Conservation (phyloP, 75 land plant genomes). For the Sequoiadendron giganteum region DNA sequence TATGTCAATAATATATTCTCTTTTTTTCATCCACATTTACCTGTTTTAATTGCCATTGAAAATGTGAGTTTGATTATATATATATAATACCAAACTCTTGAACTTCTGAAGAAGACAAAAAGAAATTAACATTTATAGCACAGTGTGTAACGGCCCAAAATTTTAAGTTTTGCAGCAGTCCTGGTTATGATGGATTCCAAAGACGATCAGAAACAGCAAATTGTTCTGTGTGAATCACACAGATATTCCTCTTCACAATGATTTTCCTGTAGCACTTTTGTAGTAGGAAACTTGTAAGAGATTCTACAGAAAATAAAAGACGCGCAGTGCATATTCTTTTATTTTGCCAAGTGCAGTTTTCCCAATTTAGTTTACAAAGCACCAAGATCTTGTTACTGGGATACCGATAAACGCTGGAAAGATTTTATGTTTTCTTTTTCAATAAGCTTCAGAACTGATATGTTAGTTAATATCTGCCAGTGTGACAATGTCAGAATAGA, state of each 20-base stretch:
- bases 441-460: background rate
- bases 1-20: too few species aligned
- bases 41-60: too few species aligned
- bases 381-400: background rate
- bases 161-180: too few species aligned
- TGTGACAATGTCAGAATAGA: background rate
- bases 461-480: background rate
- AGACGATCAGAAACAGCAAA: background rate
- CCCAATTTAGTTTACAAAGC: background rate
- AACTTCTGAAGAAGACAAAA: too few species aligned
- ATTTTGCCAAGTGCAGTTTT: background rate
- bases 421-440: background rate
- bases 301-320: background rate
- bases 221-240: background rate
- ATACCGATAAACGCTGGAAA: background rate
- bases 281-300: background rate
- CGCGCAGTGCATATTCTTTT: background rate
- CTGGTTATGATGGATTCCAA: background rate
- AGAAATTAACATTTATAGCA: too few species aligned
- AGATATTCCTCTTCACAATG: background rate
- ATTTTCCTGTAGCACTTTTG: background rate
- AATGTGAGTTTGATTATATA: too few species aligned
- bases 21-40: too few species aligned
- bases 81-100: too few species aligned
- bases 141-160: too few species aligned